Conservation (phyloP, 257 asterid species). For the Parsonsia alboflavescens region DNA sequence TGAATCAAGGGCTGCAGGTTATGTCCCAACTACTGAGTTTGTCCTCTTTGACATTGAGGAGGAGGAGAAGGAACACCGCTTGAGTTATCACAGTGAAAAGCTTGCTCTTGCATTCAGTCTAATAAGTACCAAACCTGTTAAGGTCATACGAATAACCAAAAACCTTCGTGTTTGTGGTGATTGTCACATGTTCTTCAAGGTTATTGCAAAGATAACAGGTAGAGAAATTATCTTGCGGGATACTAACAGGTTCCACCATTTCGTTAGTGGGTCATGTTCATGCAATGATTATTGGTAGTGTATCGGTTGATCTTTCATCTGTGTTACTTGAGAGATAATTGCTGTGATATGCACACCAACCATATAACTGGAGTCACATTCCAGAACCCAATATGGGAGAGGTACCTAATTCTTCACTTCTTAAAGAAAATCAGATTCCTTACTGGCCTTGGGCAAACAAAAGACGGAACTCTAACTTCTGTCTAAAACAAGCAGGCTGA, state of each 20-base stretch:
- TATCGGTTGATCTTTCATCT: not conserved
- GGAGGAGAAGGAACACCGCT: conserved; percentile 41
- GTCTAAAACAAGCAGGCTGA: not conserved
- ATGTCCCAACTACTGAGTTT: conserved; percentile 36
- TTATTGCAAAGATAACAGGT: conserved; percentile 29
- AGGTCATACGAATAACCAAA: conserved; percentile 30
- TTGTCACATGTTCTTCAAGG: conserved; percentile 36
- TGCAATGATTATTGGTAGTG: conserved; percentile 38
- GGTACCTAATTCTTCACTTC: too few relatives aligned
- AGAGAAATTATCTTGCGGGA: conserved; percentile 38
- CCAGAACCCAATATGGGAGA: too few relatives aligned
- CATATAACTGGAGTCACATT: not conserved
- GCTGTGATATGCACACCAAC: not conserved
- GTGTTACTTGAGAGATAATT: not conserved
- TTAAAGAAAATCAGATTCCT: too few relatives aligned
- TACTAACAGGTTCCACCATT: conserved; percentile 39
- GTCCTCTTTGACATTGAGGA: conserved; percentile 45
- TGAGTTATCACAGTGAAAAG: conserved; percentile 44
- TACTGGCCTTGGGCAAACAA: not conserved
- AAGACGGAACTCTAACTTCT: not conserved
- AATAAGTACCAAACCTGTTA: conserved; percentile 22
- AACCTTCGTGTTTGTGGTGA: conserved; percentile 48
- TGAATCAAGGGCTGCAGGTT: conserved; percentile 32
- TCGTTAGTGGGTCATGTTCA: conserved; percentile 35
- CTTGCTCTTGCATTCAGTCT: conserved; percentile 45